Conservation (phyloP, 2,329 filamentous ascomycete genomes). For the Aspergillus hiratsukae region DNA sequence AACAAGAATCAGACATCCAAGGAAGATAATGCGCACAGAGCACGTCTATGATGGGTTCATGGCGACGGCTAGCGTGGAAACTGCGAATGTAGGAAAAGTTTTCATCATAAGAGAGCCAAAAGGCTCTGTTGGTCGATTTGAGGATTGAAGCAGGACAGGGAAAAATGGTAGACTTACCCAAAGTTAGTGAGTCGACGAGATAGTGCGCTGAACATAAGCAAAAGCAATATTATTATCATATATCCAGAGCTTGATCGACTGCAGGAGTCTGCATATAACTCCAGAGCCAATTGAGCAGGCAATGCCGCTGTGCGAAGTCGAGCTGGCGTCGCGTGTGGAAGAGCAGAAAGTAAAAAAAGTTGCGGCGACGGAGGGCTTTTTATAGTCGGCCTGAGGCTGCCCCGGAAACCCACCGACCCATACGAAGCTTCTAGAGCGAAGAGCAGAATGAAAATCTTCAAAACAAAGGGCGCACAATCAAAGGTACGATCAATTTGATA, state of each 20-base stretch:
- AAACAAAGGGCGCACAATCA: slow-evolving; percentile 5
- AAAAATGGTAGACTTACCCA: slow-evolving; percentile 17
- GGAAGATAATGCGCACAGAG: slow-evolving; percentile 35
- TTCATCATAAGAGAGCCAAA: slow-evolving; percentile 35
- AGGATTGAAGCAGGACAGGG: slow-evolving; percentile 6
- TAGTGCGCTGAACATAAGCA: background rate
- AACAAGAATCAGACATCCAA: slow-evolving; percentile 33
- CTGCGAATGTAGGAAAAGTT: slow-evolving; percentile 41
- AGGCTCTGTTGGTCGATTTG: slow-evolving; percentile 17
- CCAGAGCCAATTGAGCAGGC: background rate
- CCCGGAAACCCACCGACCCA: slow-evolving; percentile 25
- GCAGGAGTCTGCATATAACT: slow-evolving; percentile 7
- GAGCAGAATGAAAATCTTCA: slow-evolving; percentile 7
- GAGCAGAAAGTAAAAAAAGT: slow-evolving; percentile 21
- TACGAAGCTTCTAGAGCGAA: slow-evolving; percentile 27
- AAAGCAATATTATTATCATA: slow-evolving; percentile 2
- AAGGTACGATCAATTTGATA: background rate
- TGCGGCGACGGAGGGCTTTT: slow-evolving; percentile 22
- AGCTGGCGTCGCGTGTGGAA: slow-evolving; percentile 6
- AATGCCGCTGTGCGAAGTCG: background rate
- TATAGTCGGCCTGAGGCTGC: slow-evolving; percentile 32
- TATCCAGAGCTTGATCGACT: background rate
- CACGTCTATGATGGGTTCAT: slow-evolving; percentile 33
- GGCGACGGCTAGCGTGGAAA: slow-evolving; percentile 37
- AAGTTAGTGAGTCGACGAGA: slow-evolving; percentile 8